Evolutionary conservation across 306 rosid genomes (phyloP).

Genomic region (Ormosia semicastrata): DNA sequence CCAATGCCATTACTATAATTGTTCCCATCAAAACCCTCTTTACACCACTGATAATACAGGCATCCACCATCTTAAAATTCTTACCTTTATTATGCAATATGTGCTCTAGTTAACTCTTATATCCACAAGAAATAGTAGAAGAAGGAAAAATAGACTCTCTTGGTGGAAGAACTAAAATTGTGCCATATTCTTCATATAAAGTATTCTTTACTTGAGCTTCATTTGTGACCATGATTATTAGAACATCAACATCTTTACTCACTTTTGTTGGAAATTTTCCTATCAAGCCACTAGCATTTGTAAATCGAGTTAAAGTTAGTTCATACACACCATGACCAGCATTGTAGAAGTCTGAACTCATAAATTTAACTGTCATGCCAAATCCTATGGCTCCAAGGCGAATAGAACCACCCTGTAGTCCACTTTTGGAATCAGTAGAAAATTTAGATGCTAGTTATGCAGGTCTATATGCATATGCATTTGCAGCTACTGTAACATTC

Average conservation of each 20-base stretch:
- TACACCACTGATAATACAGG: slow-evolving; percentile 73
- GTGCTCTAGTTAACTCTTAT: slow-evolving; percentile 50
- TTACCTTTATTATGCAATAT: slow-evolving; percentile 58
- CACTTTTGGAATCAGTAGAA: slow-evolving; percentile 34
- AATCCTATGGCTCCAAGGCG: slow-evolving; percentile 84
- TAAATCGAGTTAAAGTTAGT: slow-evolving; percentile 53
- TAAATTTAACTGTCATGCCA: slow-evolving; percentile 68
- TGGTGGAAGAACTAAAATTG: slow-evolving; percentile 62
- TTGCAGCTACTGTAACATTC: slow-evolving; percentile 46
- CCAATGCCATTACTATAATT: too few species aligned
- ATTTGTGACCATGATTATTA: slow-evolving; percentile 66
- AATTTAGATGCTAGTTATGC: slow-evolving; percentile 39
- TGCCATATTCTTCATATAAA: slow-evolving; percentile 61
- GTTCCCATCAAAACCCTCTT: slow-evolving; percentile 31
- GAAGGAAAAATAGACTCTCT: slow-evolving; percentile 60
- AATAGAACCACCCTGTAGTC: slow-evolving; percentile 58
- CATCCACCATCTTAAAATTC: slow-evolving; percentile 68
- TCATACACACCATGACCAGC: slow-evolving; percentile 61
- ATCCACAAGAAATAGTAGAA: slow-evolving; percentile 73
- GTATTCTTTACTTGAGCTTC: slow-evolving; percentile 62
- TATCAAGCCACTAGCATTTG: slow-evolving; percentile 53
- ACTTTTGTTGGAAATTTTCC: slow-evolving; percentile 67
- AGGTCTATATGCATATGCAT: slow-evolving; percentile 33
- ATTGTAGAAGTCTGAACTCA: slow-evolving; percentile 52
- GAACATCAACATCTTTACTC: slow-evolving; percentile 61